Conservation (phyloP, 768 basidiomycete species). For the Hortiboletus campestris region DNA sequence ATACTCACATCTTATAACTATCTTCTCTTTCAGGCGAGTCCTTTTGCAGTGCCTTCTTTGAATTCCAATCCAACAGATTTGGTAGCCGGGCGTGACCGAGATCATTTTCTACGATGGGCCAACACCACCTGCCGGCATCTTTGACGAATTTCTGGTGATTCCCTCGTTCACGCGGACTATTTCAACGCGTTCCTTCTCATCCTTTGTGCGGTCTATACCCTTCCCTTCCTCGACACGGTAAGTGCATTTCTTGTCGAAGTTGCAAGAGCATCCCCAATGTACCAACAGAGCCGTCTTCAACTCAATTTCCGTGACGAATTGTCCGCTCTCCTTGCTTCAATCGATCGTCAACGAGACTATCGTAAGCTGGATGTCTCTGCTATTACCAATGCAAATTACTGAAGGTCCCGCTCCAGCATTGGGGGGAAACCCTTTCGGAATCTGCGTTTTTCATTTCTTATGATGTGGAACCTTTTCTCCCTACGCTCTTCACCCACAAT, state of each 20-base stretch:
- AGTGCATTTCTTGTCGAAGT: neutral
- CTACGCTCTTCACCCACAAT: constrained; percentile 38
- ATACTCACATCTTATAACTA: constrained; percentile 46
- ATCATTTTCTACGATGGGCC: constrained; percentile 57
- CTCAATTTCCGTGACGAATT: constrained; percentile 4
- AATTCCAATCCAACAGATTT: neutral
- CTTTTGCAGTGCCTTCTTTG: too few species aligned
- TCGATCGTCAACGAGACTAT: constrained; percentile 13
- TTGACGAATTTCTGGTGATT: constrained; percentile 28
- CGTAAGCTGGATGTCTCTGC: constrained; percentile 4
- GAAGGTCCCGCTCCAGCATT: constrained; percentile 13
- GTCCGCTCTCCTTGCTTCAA: constrained; percentile 15
- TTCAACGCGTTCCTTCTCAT: constrained; percentile 14
- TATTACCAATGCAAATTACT: neutral
- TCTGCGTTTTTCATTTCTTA: constrained; percentile 10
- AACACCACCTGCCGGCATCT: constrained; percentile 14
- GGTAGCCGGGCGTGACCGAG: constrained; percentile 19
- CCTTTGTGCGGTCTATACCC: constrained; percentile 8
- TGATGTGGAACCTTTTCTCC: constrained; percentile 51
- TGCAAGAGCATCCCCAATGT: neutral
- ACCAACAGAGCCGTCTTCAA: constrained; percentile 5
- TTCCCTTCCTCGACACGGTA: constrained; percentile 1
- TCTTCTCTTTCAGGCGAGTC: neutral
- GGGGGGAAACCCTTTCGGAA: constrained; percentile 1
- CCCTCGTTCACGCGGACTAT: constrained; percentile 2